These are phyloP conservation scores for Claviceps quebecensis DNA, from an alignment of 2,329 filamentous ascomycete genomes.

Conservation along the genomic window DNA sequence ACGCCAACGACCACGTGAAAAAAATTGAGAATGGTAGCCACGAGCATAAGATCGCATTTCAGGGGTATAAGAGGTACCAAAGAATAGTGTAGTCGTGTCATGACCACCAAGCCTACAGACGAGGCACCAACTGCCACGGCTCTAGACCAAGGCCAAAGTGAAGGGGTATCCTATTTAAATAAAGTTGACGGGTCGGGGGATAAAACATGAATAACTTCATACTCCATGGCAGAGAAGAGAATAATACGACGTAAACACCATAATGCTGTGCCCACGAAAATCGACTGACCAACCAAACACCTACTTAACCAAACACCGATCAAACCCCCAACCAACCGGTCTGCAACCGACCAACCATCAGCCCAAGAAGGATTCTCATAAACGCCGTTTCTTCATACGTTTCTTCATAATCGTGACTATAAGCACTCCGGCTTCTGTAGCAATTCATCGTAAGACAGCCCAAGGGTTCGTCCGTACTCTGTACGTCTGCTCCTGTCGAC, in stretches of 20 bases:
- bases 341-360: neutral
- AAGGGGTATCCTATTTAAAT: slow-evolving; percentile 29
- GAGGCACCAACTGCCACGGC: slow-evolving; percentile 1
- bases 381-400: slow-evolving; percentile 9
- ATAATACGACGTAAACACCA: neutral
- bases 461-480: neutral
- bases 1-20: too few relatives aligned
- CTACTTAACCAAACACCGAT: neutral
- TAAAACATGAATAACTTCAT: slow-evolving; percentile 9
- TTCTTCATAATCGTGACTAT: slow-evolving; percentile 12
- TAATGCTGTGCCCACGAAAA: neutral
- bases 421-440: slow-evolving; percentile 1
- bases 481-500: neutral
- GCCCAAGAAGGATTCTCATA: neutral
- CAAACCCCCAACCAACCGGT: neutral
- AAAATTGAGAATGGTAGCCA: too few relatives aligned
- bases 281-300: neutral
- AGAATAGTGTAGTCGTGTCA: neutral
- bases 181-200: slow-evolving; percentile 5
- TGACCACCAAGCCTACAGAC: neutral
- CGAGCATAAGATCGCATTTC: neutral
- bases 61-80: neutral
- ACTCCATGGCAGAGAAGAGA: neutral
- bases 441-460: slow-evolving; percentile 2
- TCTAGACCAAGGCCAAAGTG: slow-evolving; percentile 2